Percentiles rank a stretch among this genome's conserved stretches.
These are phyloP conservation scores for Pholiota microspora DNA, from an alignment of 768 basidiomycete species.

Conservation along the genomic window DNA sequence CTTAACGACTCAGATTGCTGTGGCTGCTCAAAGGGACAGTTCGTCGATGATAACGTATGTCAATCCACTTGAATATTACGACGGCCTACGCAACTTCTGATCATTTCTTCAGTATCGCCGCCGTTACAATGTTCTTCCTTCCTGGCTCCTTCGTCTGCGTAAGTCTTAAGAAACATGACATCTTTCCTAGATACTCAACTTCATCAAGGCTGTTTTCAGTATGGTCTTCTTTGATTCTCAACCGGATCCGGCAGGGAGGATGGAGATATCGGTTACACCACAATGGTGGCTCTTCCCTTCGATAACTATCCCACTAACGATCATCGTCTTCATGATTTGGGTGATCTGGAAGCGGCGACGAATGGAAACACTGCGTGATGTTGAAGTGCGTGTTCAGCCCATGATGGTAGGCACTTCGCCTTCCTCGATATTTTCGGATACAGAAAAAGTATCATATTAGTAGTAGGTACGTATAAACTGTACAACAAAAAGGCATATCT, in stretches of 20 bases:
- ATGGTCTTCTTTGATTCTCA: constrained; percentile 9
- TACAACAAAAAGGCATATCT: too few species aligned
- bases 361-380: not conserved
- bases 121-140: constrained; percentile 14
- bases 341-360: constrained; percentile 5
- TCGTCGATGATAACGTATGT: constrained; percentile 13
- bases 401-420: not conserved
- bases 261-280: not conserved
- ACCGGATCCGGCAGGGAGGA: not conserved
- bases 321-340: constrained; percentile 7
- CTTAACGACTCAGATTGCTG: constrained; percentile 10
- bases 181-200: not conserved
- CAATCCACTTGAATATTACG: not conserved
- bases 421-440: not conserved
- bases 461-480: too few species aligned
- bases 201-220: constrained; percentile 10
- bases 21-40: constrained; percentile 8
- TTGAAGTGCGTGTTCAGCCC: not conserved
- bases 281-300: constrained; percentile 9
- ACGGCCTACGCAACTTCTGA: too few species aligned
- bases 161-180: not conserved
- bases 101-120: constrained; percentile 9
- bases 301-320: constrained; percentile 10
- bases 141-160: constrained; percentile 12
- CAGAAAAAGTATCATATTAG: not conserved